phyloP scores from a whole-genome alignment of 1,139 yeast species.

The Arxiozyma heterogenica region DNA sequence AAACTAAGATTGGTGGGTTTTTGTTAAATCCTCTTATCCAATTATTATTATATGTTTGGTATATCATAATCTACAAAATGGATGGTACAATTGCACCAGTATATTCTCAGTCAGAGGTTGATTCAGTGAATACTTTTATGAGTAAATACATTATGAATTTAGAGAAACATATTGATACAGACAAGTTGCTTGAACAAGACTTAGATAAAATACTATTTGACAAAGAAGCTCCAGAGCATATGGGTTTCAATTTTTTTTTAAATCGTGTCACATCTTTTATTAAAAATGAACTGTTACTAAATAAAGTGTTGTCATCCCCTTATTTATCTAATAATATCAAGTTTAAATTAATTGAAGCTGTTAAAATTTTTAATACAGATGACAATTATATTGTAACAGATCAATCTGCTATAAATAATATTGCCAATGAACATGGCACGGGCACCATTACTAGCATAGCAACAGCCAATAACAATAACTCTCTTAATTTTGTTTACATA shows the following conservation, averaged over 20 bases:
- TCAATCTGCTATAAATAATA: not conserved
- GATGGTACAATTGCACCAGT: not conserved
- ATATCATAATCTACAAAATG: constrained; percentile 9
- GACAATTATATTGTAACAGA: not conserved
- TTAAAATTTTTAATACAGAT: constrained; percentile 4
- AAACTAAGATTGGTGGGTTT: constrained; percentile 7
- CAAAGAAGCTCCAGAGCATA: constrained; percentile 11
- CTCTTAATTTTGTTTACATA: not conserved
- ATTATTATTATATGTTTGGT: constrained; percentile 16
- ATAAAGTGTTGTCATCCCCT: constrained; percentile 10
- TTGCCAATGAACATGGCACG: not conserved
- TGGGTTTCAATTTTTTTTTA: constrained; percentile 17
- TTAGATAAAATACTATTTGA: constrained; percentile 16
- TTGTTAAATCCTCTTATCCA: constrained; percentile 19
- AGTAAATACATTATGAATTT: constrained; percentile 14
- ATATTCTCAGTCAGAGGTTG: constrained; percentile 6
- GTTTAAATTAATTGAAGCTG: constrained; percentile 6
- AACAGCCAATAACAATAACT: not conserved
- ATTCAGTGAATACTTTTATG: constrained; percentile 13
- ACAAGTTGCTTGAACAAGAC: constrained; percentile 14
- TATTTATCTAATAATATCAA: constrained; percentile 6
- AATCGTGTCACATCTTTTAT: constrained; percentile 10
- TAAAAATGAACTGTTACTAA: constrained; percentile 13
- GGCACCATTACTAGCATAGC: not conserved
- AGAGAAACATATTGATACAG: constrained; percentile 14